A percentile compares a stretch with the other conserved stretches of the same genome.
Evolutionary conservation across 371 early-diverging fungal genomes (phyloP).

Genomic region (Rhizoclosmatium hyalinum): DNA sequence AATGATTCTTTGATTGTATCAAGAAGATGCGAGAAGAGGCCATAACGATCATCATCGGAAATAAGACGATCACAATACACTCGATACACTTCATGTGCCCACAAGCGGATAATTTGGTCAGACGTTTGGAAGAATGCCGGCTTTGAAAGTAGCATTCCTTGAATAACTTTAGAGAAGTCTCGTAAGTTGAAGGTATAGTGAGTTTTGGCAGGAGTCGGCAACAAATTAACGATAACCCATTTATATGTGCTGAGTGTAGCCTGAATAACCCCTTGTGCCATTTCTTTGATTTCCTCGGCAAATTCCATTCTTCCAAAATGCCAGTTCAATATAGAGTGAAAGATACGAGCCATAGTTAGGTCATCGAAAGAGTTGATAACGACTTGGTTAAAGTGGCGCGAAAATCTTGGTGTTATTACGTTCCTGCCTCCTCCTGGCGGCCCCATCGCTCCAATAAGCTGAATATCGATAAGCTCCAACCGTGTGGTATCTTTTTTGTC

Average conservation of each 20-base stretch:
- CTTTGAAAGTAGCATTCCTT: slow-evolving; percentile 55
- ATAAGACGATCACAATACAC: slow-evolving; percentile 63
- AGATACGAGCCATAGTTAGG: slow-evolving; percentile 56
- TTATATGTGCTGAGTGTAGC: slow-evolving; percentile 55
- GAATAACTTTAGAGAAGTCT: slow-evolving; percentile 61
- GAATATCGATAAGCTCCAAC: slow-evolving; percentile 60
- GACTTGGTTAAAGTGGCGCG: slow-evolving; percentile 66
- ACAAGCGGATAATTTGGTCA: slow-evolving; percentile 51
- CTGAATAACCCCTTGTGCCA: slow-evolving; percentile 47
- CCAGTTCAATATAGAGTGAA: slow-evolving; percentile 60
- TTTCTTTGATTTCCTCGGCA: slow-evolving; percentile 45
- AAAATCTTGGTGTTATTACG: slow-evolving; percentile 59
- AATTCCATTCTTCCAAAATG: slow-evolving; percentile 61
- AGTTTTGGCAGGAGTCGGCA: slow-evolving; percentile 67
- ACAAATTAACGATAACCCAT: slow-evolving; percentile 55
- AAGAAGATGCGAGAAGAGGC: slow-evolving; percentile 47
- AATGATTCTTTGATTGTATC: slow-evolving; percentile 49
- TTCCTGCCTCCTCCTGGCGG: slow-evolving; percentile 65
- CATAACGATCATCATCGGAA: slow-evolving; percentile 56
- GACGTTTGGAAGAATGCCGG: slow-evolving; percentile 42
- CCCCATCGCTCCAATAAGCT: slow-evolving; percentile 61
- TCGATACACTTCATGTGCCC: slow-evolving; percentile 63
- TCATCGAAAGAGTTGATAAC: slow-evolving; percentile 65
- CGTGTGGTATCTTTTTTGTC: slow-evolving; percentile 63
- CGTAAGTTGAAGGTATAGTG: slow-evolving; percentile 69